Percentiles rank a stretch among this genome's conserved stretches.
Evolutionary conservation across 2,329 filamentous ascomycete species (phyloP).

Genomic region (Pseudogymnoascus sp.): DNA sequence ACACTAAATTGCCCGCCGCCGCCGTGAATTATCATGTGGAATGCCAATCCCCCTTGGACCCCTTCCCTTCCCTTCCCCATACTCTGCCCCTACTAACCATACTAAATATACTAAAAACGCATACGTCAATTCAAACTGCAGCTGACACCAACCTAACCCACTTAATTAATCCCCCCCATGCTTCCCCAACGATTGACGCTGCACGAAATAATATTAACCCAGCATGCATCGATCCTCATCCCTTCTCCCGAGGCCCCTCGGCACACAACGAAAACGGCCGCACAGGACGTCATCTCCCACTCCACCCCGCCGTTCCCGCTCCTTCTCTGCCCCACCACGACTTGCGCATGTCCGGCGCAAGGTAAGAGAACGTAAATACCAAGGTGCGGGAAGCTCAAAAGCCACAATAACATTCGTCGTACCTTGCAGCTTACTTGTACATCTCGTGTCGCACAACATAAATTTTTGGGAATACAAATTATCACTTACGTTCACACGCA

Average conservation of each 20-base stretch:
- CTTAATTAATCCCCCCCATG: neutral
- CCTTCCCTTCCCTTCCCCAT: neutral
- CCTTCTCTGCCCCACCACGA: neutral
- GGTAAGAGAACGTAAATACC: neutral
- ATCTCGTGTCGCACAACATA: neutral
- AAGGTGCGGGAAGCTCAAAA: neutral
- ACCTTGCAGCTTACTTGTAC: neutral
- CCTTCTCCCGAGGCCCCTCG: neutral
- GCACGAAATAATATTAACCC: neutral
- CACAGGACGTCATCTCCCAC: neutral
- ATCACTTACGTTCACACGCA: neutral
- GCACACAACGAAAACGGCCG: neutral
- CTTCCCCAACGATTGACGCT: neutral
- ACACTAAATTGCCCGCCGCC: neutral
- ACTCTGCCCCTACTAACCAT: neutral
- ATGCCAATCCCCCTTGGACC: neutral
- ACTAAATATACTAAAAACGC: neutral
- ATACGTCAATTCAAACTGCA: neutral
- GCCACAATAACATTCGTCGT: neutral
- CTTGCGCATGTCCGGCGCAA: neutral
- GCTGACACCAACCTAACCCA: neutral
- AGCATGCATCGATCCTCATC: neutral
- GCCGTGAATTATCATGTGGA: neutral
- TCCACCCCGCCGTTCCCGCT: neutral
- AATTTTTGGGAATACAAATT: neutral